phyloP scores from a whole-genome alignment of 2,329 filamentous ascomycete species.

The Aspergillus ochraceoroseus region DNA sequence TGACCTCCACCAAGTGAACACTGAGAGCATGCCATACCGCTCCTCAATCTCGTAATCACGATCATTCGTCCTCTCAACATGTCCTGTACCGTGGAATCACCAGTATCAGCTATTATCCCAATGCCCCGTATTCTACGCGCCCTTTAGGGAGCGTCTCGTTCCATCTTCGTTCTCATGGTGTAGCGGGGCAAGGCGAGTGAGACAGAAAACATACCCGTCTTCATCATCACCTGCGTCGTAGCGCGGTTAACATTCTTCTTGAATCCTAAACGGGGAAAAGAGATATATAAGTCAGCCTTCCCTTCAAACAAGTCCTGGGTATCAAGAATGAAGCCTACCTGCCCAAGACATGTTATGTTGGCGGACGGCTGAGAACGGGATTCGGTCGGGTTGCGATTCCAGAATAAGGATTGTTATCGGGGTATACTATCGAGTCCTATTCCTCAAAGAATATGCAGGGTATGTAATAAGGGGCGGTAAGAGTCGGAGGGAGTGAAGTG shows the following conservation, averaged over 20 bases:
- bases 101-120: constrained; percentile 5
- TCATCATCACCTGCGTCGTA: constrained; percentile 99
- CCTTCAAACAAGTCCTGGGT: background rate
- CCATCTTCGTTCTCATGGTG: too few relatives aligned
- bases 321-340: constrained; percentile 44
- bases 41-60: constrained; percentile 98
- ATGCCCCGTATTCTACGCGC: too few relatives aligned
- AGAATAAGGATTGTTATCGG: background rate
- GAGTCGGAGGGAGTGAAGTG: background rate
- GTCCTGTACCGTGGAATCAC: constrained; percentile 52
- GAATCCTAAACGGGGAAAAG: constrained; percentile 56
- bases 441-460: background rate
- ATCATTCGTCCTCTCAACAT: constrained; percentile 98
- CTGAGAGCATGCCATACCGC: constrained; percentile 51
- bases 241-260: constrained; percentile 98
- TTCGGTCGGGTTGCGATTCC: background rate
- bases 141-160: too few relatives aligned
- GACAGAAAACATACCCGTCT: constrained; percentile 63
- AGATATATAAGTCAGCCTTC: constrained; percentile 7
- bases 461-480: background rate
- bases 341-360: constrained; percentile 68
- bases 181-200: constrained; percentile 18
- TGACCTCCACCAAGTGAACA: background rate
- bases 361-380: constrained; percentile 20
- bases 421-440: background rate